Conservation (phyloP, 495 filamentous ascomycete genomes). For the Xanthoparmelia taractica region DNA sequence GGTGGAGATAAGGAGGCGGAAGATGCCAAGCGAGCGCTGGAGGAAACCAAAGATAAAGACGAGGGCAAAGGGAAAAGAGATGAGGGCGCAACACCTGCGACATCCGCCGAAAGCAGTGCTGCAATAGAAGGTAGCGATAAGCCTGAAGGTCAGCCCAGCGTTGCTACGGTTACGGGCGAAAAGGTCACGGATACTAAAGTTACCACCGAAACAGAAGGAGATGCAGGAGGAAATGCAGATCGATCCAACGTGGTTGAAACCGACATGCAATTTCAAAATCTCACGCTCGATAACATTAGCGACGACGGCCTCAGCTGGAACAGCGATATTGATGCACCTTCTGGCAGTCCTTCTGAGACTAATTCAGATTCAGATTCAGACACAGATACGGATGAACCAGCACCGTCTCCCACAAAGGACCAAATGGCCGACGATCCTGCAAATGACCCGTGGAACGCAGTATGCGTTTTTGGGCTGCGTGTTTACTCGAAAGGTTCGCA, state of each 20-base stretch:
- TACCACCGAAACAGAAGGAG: no score
- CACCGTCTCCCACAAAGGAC: background rate
- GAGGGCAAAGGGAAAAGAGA: no score
- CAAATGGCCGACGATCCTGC: background rate
- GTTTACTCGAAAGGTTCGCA: constrained; percentile 35
- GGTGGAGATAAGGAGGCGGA: background rate
- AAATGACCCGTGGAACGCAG: constrained; percentile 44
- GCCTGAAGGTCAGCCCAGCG: background rate
- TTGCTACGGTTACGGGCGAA: background rate
- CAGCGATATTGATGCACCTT: background rate
- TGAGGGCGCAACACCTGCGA: no score
- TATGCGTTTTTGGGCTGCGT: constrained; percentile 45
- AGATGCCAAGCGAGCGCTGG: background rate
- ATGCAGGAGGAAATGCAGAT: background rate
- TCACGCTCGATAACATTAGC: background rate
- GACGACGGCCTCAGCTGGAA: background rate
- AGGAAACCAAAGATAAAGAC: background rate
- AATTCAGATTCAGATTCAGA: background rate
- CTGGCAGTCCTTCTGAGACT: background rate
- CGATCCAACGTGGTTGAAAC: background rate
- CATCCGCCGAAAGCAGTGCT: background rate
- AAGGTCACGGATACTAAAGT: no score
- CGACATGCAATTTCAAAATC: background rate
- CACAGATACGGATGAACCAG: background rate
- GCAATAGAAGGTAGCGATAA: background rate